Evolutionary conservation across 164 flowering plant genomes (phyloP), one percentile per base, ranked within the genome.

Genomic region (Stephania cephalantha): DNA sequence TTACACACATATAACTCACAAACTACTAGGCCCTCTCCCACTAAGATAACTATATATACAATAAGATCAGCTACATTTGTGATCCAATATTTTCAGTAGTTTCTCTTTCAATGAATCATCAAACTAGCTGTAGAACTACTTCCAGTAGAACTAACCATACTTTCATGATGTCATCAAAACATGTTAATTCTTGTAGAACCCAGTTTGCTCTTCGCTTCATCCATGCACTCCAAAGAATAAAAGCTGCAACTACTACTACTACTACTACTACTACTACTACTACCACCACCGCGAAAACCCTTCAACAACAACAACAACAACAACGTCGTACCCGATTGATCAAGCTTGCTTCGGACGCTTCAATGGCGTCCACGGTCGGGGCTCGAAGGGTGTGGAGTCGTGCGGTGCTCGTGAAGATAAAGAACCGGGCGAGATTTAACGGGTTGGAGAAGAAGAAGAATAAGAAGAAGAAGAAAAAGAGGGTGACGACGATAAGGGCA

Each of bases 291-390:
- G n/a, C 71, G 44, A 18, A 45, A 11, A 45, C 75, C 12, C 76
- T 71, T 46, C 6, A 9, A 25, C 50, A 25, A 50, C 50, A 25
- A 25, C 25, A 25, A 25, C 25, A 25, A 46, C 6, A 9, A 25
- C 50, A 25, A 50, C 50, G 25, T 35, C 73, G 85, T 70, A 73
- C 76, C 70, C 74, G 73, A 4, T 77, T 68, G 68, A 81, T 87
- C 30, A 87, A 83, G 85, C n/a, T 72, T 15, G 89, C 87, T 1
- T 84, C 92, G 1, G 79, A 86, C 72, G 78, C 78, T 10, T 85
- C 87, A 70, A 81, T 89, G 89, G 92, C 92, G 10, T 73, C 77
- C 1, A 82, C 87, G 0, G 83, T 84, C 9, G 88, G 90, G 45
- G 22, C 82, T 7, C 81, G 73, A 42, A 79, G 87, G 73, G 81